Percentiles rank a stretch among this genome's conserved stretches.
Conservation (phyloP, 2,329 filamentous ascomycete species). For the Podosphaera aphanis region DNA sequence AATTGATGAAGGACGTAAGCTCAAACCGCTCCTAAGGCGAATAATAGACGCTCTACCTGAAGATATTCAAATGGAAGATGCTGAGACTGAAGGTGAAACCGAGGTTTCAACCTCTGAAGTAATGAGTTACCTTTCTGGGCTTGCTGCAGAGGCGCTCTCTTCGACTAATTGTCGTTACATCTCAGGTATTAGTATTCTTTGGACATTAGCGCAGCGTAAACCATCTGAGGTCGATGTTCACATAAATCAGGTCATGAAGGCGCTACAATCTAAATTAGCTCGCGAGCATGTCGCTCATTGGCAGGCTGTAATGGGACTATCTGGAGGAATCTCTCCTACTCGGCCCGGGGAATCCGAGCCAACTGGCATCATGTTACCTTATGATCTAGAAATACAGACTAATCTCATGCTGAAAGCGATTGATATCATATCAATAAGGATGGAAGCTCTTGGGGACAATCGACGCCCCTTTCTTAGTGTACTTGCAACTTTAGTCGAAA, state of each 20-base stretch:
- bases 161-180: constrained; percentile 44
- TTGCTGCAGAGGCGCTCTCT: constrained; percentile 70
- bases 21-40: constrained; percentile 55
- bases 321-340: constrained; percentile 16
- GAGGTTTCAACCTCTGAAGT: constrained; percentile 73
- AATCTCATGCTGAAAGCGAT: constrained; percentile 86
- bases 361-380: constrained; percentile 37
- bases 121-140: constrained; percentile 58
- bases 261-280: constrained; percentile 72
- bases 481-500: constrained; percentile 80
- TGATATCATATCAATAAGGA: constrained; percentile 72
- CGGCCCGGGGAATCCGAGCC: constrained; percentile 25
- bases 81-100: constrained; percentile 63
- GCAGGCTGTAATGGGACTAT: constrained; percentile 29
- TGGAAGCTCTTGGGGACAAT: constrained; percentile 80
- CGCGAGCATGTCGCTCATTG: constrained; percentile 77
- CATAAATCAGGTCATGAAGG: constrained; percentile 74
- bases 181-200: constrained; percentile 77
- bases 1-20: constrained; percentile 41
- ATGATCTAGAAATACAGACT: constrained; percentile 73
- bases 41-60: constrained; percentile 78
- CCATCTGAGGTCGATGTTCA: constrained; percentile 77
- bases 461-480: constrained; percentile 86
- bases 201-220: constrained; percentile 69
- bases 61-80: constrained; percentile 47